These are phyloP conservation scores for Apiotrichum montevideense DNA, from an alignment of 1,284 basidiomycete species.

Conservation along the genomic window DNA sequence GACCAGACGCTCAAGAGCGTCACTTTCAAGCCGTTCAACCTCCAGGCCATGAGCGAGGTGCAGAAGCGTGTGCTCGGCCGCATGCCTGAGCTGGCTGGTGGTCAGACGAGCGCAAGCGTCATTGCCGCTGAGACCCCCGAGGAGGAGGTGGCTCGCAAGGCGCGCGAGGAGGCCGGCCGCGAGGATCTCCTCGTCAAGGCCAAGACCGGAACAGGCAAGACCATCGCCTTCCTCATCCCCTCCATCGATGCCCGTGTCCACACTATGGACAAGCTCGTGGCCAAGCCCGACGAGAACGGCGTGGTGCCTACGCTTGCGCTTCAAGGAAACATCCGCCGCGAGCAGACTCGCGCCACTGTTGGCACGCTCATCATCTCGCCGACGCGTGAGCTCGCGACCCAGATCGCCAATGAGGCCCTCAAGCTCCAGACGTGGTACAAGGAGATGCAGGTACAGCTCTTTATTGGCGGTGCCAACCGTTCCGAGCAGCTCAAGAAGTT, in stretches of 20 bases:
- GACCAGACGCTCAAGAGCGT: slow-evolving; percentile 59
- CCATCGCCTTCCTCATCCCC: slow-evolving; percentile 78
- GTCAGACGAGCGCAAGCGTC: slow-evolving; percentile 14
- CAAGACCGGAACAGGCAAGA: slow-evolving; percentile 92
- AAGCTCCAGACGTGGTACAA: slow-evolving; percentile 62
- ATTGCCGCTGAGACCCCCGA: slow-evolving; percentile 10
- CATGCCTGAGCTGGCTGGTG: slow-evolving; percentile 51
- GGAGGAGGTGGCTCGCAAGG: slow-evolving; percentile 10
- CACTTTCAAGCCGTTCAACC: slow-evolving; percentile 61
- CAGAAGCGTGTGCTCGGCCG: slow-evolving; percentile 68
- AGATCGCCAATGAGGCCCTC: slow-evolving; percentile 81
- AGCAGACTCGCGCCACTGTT: slow-evolving; percentile 52
- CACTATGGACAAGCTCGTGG: slow-evolving; percentile 29
- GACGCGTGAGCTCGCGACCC: slow-evolving; percentile 87
- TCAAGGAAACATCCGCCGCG: slow-evolving; percentile 19
- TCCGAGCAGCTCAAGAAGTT: slow-evolving; percentile 52
- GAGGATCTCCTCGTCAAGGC: slow-evolving; percentile 51
- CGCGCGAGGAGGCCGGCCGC: slow-evolving; percentile 20
- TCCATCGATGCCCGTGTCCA: slow-evolving; percentile 68
- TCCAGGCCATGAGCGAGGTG: slow-evolving; percentile 73
- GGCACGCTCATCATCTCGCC: slow-evolving; percentile 85
- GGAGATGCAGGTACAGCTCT: slow-evolving; percentile 64
- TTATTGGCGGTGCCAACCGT: slow-evolving; percentile 72
- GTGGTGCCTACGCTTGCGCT: slow-evolving; percentile 10
- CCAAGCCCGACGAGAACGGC: slow-evolving; percentile 20